Conservation (phyloP, 2,329 filamentous ascomycete genomes). For the Ambrosiella beaveri region DNA sequence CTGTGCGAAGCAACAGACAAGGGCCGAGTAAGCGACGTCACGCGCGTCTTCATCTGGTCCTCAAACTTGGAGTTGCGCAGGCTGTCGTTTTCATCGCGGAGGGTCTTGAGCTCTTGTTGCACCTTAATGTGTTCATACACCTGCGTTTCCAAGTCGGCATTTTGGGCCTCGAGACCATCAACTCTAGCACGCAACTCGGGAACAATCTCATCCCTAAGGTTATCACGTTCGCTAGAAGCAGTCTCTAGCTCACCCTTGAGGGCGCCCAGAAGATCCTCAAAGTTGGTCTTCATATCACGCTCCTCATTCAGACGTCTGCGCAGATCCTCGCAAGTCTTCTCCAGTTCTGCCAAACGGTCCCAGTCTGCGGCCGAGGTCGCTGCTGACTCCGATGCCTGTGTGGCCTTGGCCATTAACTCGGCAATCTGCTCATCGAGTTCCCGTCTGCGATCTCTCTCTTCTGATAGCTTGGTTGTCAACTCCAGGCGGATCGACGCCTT, state of each 20-base stretch:
- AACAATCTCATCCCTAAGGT: slow-evolving; percentile 74
- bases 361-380: slow-evolving; percentile 38
- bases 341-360: slow-evolving; percentile 57
- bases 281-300: slow-evolving; percentile 73
- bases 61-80: slow-evolving; percentile 28
- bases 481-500: slow-evolving; percentile 74
- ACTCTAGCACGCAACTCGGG: slow-evolving; percentile 61
- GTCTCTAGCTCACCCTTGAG: slow-evolving; percentile 69
- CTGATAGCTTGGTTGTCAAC: slow-evolving; percentile 69
- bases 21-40: slow-evolving; percentile 13
- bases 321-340: slow-evolving; percentile 64
- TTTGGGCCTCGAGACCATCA: slow-evolving; percentile 61
- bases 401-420: slow-evolving; percentile 61
- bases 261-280: slow-evolving; percentile 76
- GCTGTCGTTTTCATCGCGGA: slow-evolving; percentile 50
- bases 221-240: slow-evolving; percentile 76
- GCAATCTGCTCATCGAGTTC: slow-evolving; percentile 72
- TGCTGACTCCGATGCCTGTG: slow-evolving; percentile 39
- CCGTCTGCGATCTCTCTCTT: slow-evolving; percentile 61
- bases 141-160: slow-evolving; percentile 52
- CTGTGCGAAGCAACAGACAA: slow-evolving; percentile 20
- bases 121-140: slow-evolving; percentile 69
- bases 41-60: slow-evolving; percentile 11
- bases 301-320: slow-evolving; percentile 71
- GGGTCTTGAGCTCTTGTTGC: slow-evolving; percentile 64